These are phyloP conservation scores for Aspergillus taichungensis DNA, from an alignment of 495 filamentous ascomycete species.

Conservation along the genomic window DNA sequence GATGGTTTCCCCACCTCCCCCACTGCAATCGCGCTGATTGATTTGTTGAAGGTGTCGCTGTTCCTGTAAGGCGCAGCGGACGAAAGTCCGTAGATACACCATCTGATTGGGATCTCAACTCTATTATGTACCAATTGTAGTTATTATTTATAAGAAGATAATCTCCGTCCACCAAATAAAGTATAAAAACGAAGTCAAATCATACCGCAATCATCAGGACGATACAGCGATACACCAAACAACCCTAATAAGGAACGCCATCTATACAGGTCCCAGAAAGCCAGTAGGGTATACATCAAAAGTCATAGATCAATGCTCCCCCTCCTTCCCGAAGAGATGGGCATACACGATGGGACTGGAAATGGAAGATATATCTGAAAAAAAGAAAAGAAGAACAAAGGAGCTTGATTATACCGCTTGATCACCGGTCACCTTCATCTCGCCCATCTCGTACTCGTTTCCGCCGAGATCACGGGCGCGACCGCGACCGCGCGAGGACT, in stretches of 20 bases:
- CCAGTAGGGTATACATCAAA: slow-evolving; percentile 28
- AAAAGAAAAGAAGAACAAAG: not conserved
- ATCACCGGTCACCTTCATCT: slow-evolving; percentile 43
- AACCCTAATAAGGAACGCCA: slow-evolving; percentile 22
- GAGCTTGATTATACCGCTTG: slow-evolving; percentile 26
- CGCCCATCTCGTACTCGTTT: slow-evolving; percentile 77
- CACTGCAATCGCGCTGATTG: too few species aligned
- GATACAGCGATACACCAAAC: not conserved
- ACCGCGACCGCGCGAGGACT: slow-evolving; percentile 28
- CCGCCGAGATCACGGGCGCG: slow-evolving; percentile 38
- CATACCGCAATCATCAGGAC: too few species aligned
- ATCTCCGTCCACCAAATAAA: not conserved
- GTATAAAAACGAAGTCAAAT: not conserved
- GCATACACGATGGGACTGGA: not conserved
- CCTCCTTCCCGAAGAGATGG: too few species aligned
- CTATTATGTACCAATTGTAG: too few species aligned
- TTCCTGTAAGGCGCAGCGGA: too few species aligned
- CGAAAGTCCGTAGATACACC: too few species aligned
- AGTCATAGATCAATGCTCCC: too few species aligned
- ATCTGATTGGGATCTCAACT: too few species aligned
- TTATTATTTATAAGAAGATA: too few species aligned
- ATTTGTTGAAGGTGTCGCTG: too few species aligned
- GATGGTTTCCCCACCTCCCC: too few species aligned
- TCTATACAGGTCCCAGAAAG: slow-evolving; percentile 30
- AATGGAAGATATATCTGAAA: not conserved